Conservation (phyloP, 2,329 filamentous ascomycete species). For the Cyphellophora europaea region DNA sequence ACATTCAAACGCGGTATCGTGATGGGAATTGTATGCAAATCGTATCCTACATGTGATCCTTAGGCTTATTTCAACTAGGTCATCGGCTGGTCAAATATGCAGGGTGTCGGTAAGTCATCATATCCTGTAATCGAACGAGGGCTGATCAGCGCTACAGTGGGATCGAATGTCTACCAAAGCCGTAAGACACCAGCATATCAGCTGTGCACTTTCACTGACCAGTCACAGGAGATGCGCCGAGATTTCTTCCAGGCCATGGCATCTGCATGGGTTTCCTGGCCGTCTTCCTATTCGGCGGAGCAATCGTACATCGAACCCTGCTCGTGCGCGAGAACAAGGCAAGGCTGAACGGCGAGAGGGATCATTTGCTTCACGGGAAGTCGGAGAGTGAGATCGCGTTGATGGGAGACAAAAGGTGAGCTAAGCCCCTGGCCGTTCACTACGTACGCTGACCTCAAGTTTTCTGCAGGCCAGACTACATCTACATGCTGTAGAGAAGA, state of each 20-base stretch:
- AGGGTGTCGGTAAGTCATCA: slow-evolving; percentile 58
- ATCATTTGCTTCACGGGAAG: slow-evolving; percentile 56
- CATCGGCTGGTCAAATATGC: slow-evolving; percentile 87
- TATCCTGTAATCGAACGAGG: neutral
- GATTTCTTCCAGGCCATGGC: slow-evolving; percentile 63
- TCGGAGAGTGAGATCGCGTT: slow-evolving; percentile 49
- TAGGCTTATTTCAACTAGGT: no score
- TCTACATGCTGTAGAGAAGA: slow-evolving; percentile 48
- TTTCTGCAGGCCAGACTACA: slow-evolving; percentile 58
- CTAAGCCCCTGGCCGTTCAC: neutral
- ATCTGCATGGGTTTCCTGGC: slow-evolving; percentile 64
- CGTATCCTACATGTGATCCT: no score
- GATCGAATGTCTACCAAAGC: slow-evolving; percentile 63
- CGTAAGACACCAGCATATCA: no score
- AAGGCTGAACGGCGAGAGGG: slow-evolving; percentile 52
- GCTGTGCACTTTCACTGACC: no score
- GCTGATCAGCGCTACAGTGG: slow-evolving; percentile 1
- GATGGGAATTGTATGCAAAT: slow-evolving; percentile 70
- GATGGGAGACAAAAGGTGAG: slow-evolving; percentile 54
- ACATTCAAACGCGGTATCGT: slow-evolving; percentile 86
- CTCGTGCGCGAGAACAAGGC: slow-evolving; percentile 60
- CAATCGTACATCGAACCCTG: slow-evolving; percentile 51
- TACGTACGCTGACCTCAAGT: neutral
- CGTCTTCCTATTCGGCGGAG: slow-evolving; percentile 60
- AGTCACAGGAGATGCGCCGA: slow-evolving; percentile 46